phyloP scores from a whole-genome alignment of 495 filamentous ascomycete species.

The Neurospora terricola region DNA sequence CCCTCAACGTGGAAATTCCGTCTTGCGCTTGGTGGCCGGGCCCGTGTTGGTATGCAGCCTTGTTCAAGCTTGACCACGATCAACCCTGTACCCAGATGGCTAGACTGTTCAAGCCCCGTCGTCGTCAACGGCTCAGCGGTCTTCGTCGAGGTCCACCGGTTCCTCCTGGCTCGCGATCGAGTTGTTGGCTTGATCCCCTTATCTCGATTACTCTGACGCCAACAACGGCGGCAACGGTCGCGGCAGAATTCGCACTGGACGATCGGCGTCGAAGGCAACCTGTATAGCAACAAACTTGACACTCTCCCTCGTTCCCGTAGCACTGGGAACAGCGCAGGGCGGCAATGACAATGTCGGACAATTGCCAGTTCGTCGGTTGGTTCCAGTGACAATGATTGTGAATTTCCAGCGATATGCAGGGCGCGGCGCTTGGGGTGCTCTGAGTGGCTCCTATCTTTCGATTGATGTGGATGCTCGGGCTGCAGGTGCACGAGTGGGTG shows the following conservation, averaged over 20 bases:
- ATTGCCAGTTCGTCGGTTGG: background rate
- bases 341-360: constrained; percentile 1
- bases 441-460: background rate
- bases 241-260: background rate
- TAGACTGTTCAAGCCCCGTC: background rate
- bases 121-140: background rate
- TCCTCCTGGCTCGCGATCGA: background rate
- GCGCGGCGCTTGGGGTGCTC: background rate
- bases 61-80: background rate
- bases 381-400: background rate
- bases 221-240: background rate
- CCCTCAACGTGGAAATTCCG: constrained; percentile 9
- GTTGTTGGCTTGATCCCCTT: background rate
- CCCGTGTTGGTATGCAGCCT: background rate
- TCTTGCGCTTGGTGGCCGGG: background rate
- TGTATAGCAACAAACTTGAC: background rate
- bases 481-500: background rate
- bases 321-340: background rate
- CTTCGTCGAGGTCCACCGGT: background rate
- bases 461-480: background rate
- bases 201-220: background rate
- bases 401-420: constrained; percentile 3
- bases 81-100: background rate
- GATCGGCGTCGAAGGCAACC: background rate
- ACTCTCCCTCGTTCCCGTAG: background rate